These are phyloP conservation scores for Myotisia sp. DNA, from an alignment of 2,329 filamentous ascomycete species.

Conservation along the genomic window DNA sequence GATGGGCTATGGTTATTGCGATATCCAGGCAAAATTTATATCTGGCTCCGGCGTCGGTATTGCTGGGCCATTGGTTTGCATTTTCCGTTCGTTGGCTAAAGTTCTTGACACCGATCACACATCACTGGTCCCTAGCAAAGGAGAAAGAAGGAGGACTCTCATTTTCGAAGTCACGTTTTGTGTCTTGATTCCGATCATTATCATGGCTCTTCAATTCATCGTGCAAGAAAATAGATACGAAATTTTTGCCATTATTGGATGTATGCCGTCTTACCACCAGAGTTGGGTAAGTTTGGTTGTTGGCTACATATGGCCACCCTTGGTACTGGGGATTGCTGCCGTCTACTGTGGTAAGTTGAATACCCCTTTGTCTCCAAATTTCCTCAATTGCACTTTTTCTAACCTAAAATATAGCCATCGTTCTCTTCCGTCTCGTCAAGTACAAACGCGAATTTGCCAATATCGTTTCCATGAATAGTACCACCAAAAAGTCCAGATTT, in stretches of 20 bases:
- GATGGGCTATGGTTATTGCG: conserved; percentile 47
- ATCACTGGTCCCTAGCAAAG: conserved; percentile 36
- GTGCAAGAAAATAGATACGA: conserved; percentile 47
- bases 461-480: conserved; percentile 39
- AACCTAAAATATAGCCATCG: conserved; percentile 34
- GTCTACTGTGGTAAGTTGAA: conserved; percentile 49
- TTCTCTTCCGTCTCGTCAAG: conserved; percentile 45
- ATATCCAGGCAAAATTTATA: conserved; percentile 47
- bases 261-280: conserved; percentile 38
- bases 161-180: conserved; percentile 43
- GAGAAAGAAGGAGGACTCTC: conserved; percentile 33
- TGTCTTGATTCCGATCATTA: conserved; percentile 39
- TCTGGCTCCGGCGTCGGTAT: conserved; percentile 40
- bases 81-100: conserved; percentile 45
- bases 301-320: conserved; percentile 40
- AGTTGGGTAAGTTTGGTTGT: conserved; percentile 46
- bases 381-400: conserved; percentile 5
- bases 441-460: conserved; percentile 45
- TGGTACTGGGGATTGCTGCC: conserved; percentile 39
- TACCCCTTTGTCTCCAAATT: conserved; percentile 17
- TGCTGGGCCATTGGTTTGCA: conserved; percentile 40
- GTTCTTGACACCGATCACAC: conserved; percentile 47
- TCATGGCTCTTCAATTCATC: conserved; percentile 44
- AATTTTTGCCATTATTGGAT: conserved; percentile 46
- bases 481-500: conserved; percentile 46